Percentiles rank a stretch among this genome's conserved stretches.
These are phyloP conservation scores for Ceriops zippeliana DNA, from an alignment of 345 rosid genomes.

Conservation along the genomic window DNA sequence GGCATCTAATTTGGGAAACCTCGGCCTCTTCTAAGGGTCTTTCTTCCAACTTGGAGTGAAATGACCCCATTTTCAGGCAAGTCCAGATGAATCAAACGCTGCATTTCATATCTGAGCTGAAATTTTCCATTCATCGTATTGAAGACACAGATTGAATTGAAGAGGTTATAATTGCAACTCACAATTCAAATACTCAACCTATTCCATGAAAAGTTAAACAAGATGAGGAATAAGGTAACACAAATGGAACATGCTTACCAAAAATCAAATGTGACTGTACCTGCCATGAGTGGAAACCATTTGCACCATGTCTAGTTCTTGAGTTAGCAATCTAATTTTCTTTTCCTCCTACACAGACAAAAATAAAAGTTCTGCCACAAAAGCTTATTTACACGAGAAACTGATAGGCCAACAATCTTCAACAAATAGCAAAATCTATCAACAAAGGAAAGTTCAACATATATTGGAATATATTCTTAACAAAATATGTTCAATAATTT, in stretches of 20 bases:
- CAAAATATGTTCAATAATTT: no score
- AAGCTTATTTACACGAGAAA: neutral
- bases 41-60: constrained; percentile 5
- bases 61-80: constrained; percentile 7
- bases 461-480: no score
- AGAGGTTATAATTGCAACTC: no score
- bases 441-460: no score
- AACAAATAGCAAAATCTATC: no score
- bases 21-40: neutral
- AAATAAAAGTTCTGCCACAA: constrained; percentile 15
- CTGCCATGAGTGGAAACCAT: constrained; percentile 1
- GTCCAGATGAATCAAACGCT: constrained; percentile 20
- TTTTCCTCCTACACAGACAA: no score
- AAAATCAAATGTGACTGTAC: neutral
- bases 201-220: no score
- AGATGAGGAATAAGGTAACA: neutral
- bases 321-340: constrained; percentile 1
- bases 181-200: no score
- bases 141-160: no score
- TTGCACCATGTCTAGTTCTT: constrained; percentile 4
- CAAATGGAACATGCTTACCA: constrained; percentile 26
- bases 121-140: neutral
- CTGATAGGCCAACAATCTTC: no score
- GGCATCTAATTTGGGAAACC: neutral
- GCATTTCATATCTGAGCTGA: neutral